Evolutionary conservation across 495 filamentous ascomycete genomes (phyloP), one percentile per base, ranked within the genome.

Genomic region (Xylona heveae): DNA sequence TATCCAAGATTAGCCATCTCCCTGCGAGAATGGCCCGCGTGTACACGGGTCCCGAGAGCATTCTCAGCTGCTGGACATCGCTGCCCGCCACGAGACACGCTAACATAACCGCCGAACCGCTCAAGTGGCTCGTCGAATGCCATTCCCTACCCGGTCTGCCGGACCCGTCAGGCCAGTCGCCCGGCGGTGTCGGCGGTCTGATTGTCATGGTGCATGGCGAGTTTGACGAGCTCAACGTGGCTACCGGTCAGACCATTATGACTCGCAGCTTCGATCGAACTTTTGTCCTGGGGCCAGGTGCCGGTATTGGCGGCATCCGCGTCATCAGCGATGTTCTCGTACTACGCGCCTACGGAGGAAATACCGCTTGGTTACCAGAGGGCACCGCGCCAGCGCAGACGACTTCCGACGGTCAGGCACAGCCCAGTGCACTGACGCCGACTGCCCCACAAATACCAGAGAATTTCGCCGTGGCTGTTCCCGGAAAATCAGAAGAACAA

Each of bases 241-340:
- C 56, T 5, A 51, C 42, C 4, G 52, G 63, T 21, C 64, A 68
- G 35, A 56, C 44, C 13, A 62, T 65, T 18, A 61, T 63, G 34
- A 57, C 48, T 3, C 73, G 85, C 38, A 79, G 74, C 41, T 95
- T 93, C 53, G 77, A 85, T 38, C 70, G 85, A 15, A 79, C 70
- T 0, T 82, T 95, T 41, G 57, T 84, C 26, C 58, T 95, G 13
- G 80, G 81, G 1, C 82, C 82, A 3, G 80, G 78, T 21, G 60
- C 57, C 16, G 61, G 59, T 5, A 41, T 58, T 13, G 60, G 63
- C 3, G 61, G 62, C 2, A 68, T 93, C 24, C 63, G 83, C 24
- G 78, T 94, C 13, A 59, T 83, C 32, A 82, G 62, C 46, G 85
- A 95, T 49, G 67, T 79, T 43, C 59, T 90, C 28, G 65, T 66